Base-by-base conservation (phyloP, 2,329 filamentous ascomycete species). In the Fusarium kyushuense region DNA sequence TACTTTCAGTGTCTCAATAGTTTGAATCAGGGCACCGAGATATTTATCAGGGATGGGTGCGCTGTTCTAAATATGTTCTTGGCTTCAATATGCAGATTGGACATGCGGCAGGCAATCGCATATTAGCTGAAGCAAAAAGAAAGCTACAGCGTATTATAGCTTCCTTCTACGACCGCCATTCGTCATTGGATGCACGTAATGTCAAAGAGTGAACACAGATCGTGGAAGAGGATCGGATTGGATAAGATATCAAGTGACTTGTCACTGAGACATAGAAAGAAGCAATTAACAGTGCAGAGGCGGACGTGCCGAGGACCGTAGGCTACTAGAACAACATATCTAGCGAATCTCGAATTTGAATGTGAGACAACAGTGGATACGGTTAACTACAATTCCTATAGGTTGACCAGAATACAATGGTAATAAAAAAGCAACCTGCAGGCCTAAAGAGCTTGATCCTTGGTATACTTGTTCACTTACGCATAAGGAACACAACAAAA, bases 81-180 rank as follows among this genome's bases (percentile, higher is more conserved):
- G 21, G 5, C 5, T 1, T 14, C 2, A 9, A 19, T 17, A 8
- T 6, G 6, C 23, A 12, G 6, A n/a, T 12, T 5, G 12, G 8
- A 6, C 6, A 30, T 30, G 5, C 13, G n/a, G 32, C n/a, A 38
- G 41, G 25, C 35, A 55, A 33, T 16, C 23, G 33, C 12, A n/a
- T 7, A 12, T 17, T 3, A 27, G 40, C 9, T 13, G 21, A 41
- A 41, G 38, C 1, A 25, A 41, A 41, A 41, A 21, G 21, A 41
- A 41, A 25, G 5, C 13, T 23, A 7, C 21, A 41, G 13, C 38
- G 21, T 41, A 23, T 41, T 41, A 12, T 23, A 41, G 8, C 38
- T 41, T 41, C 5, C 3, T 11, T 23, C 14, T 16, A 2, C 13
- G 17, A 25, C 14, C 7, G 19, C 12, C 27, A 19, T n/a, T 14